Conservation (phyloP, 305 asterid species). For the Petunia hybrid region DNA sequence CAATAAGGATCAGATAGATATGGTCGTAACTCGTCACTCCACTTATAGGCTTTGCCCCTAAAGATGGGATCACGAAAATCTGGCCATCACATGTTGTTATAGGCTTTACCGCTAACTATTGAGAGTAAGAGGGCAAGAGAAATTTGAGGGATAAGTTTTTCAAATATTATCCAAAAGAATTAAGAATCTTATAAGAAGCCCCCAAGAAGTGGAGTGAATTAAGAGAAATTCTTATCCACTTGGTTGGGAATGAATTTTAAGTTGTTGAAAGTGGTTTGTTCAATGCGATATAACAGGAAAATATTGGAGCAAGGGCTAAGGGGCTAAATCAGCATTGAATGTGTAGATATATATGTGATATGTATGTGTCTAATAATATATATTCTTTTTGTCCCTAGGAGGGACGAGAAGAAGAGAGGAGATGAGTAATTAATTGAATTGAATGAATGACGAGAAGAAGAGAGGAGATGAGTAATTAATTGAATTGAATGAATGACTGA, state of each 20-base stretch:
- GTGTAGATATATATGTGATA: too few relatives aligned
- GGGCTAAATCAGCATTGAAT: slow-evolving; percentile 31
- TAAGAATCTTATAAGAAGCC: not conserved
- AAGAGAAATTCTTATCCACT: slow-evolving; percentile 55
- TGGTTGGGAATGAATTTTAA: slow-evolving; percentile 24
- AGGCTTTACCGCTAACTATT: too few relatives aligned
- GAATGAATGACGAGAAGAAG: not conserved
- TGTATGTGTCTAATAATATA: not conserved
- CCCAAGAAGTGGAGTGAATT: slow-evolving; percentile 44
- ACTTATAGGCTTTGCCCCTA: too few relatives aligned
- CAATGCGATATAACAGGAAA: too few relatives aligned
- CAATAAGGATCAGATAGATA: too few relatives aligned
- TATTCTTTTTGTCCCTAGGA: too few relatives aligned
- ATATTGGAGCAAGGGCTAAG: slow-evolving; percentile 21
- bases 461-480: not conserved
- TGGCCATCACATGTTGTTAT: too few relatives aligned
- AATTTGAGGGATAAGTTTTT: slow-evolving; percentile 23
- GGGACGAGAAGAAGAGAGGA: not conserved
- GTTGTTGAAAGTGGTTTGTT: slow-evolving; percentile 34
- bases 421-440: not conserved
- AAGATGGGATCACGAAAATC: slow-evolving; percentile 11
- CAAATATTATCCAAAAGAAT: slow-evolving; percentile 29
- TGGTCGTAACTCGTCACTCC: too few relatives aligned
- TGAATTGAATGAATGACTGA: not conserved
- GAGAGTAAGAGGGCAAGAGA: not conserved